These are phyloP conservation scores for Phialocephala subalpina DNA, from an alignment of 2,329 filamentous ascomycete genomes.

Conservation along the genomic window DNA sequence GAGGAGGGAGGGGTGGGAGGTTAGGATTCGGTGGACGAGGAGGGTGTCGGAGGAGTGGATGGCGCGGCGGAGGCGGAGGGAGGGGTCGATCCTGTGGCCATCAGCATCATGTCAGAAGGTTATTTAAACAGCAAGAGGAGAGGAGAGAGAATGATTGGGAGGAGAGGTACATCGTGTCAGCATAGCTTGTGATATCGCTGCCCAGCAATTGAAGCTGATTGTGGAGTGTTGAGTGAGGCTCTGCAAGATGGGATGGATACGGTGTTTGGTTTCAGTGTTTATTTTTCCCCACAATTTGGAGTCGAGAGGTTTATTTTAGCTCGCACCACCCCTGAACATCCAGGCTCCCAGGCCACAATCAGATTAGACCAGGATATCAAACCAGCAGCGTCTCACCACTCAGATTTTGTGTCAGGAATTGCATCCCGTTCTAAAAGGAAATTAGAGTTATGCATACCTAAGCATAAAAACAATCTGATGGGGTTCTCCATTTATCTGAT, in stretches of 20 bases:
- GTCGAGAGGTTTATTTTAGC: background rate
- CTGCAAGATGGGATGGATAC: background rate
- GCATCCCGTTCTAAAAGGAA: background rate
- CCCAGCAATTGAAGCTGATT: background rate
- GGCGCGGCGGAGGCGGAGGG: constrained; percentile 80
- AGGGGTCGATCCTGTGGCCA: constrained; percentile 74
- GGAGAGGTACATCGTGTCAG: constrained; percentile 7
- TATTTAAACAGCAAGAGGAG: background rate
- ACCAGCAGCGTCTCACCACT: background rate
- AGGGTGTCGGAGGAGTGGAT: constrained; percentile 76
- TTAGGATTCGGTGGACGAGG: constrained; percentile 80
- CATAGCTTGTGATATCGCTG: background rate
- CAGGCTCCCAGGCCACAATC: background rate
- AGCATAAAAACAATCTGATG: background rate
- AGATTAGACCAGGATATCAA: background rate
- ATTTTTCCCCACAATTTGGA: background rate
- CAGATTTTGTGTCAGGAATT: background rate
- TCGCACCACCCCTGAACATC: background rate
- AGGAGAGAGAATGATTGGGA: constrained; percentile 2
- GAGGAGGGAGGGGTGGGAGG: constrained; percentile 73
- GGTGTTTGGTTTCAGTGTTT: background rate
- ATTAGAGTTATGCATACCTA: background rate
- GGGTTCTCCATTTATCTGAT: background rate
- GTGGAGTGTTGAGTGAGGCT: background rate
- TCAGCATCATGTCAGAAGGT: constrained; percentile 3